Base-by-base conservation (phyloP, 2,329 filamentous ascomycete species). In the Rhinocladiella similis region DNA sequence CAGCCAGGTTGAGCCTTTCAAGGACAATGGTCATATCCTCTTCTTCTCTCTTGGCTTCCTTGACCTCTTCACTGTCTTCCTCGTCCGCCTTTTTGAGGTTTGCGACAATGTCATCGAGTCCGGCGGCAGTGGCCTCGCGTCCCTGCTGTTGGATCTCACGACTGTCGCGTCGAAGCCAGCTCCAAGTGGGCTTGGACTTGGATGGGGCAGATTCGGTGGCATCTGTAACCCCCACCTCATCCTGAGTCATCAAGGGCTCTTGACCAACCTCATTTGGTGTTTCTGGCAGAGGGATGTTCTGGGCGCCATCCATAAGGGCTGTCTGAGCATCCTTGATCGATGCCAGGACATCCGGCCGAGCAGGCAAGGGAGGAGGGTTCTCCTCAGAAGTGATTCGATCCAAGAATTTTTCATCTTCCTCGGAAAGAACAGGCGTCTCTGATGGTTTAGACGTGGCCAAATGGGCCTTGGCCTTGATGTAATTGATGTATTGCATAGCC, bases 1-100 rank as follows among this genome's bases (percentile, higher is more conserved):
- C 89, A 4, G 88, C 84, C 29, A 96, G 84, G 68, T 95, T 92
- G 59, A 99, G 82, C 43, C 89, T 83, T 68, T 96, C 89, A 25
- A 99, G 86, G 19, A 96, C 84, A 27, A 83, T 81, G 38, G 83
- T 84, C 57, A 97, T 83, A 65, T 97, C 94, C 53, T 84, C 78
- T 59, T 86, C 78, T 67, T 91, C 85, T 64, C 82, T 77, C 57
- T 80, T 72, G n/a, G 71, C 66, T 49, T 81, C 69, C 72, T 78
- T 54, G 60, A 74, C 60, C 48, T 69, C 68, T 42, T 77, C 72
- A 42, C 73, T 67, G 12, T 65, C 57, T 39, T 68, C 58, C 9
- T 64, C 56, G 45, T 68, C 67, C 1, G 64, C 49, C 41, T 61
- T 60, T 54, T 66, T 70, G 4, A 70, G 54, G 13, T 61, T 63